Evolutionary conservation across 352 stramenopile genomes (phyloP).

Genomic region (Peronospora destructor): DNA sequence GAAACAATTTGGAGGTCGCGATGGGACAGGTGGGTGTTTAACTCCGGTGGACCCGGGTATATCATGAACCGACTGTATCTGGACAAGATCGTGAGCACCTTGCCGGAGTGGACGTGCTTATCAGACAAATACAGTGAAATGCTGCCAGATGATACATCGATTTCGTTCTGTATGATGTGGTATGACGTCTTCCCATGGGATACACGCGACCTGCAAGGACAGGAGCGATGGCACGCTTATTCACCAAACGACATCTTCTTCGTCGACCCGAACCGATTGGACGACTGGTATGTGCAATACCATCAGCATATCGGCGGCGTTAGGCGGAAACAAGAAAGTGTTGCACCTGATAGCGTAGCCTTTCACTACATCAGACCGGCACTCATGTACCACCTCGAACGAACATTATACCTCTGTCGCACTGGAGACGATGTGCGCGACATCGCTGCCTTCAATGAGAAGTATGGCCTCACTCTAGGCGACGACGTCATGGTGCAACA

Average conservation of each 20-base stretch:
- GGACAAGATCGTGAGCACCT: conserved; percentile 53
- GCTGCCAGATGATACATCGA: conserved; percentile 70
- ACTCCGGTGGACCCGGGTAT: conserved; percentile 69
- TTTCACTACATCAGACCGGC: conserved; percentile 70
- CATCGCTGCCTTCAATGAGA: conserved; percentile 47
- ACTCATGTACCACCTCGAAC: conserved; percentile 78
- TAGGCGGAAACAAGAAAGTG: conserved; percentile 37
- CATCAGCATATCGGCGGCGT: conserved; percentile 66
- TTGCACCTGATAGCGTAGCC: conserved; percentile 56
- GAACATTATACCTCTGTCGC: conserved; percentile 63
- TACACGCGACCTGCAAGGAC: conserved; percentile 55
- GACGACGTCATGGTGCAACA: conserved; percentile 42
- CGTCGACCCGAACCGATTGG: conserved; percentile 37
- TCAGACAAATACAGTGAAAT: conserved; percentile 61
- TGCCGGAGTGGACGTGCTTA: conserved; percentile 52
- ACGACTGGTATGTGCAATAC: conserved; percentile 74
- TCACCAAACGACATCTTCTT: conserved; percentile 60
- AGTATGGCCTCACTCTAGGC: conserved; percentile 43
- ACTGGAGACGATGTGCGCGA: conserved; percentile 36
- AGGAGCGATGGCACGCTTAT: conserved; percentile 74
- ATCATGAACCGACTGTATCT: conserved; percentile 74
- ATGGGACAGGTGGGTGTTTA: conserved; percentile 77
- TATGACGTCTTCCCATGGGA: conserved; percentile 63
- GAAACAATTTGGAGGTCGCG: conserved; percentile 43
- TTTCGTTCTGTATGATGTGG: conserved; percentile 87